These are phyloP conservation scores for Rhododendron ferrugineum DNA, from an alignment of 148 eudicot species.

Conservation along the genomic window DNA sequence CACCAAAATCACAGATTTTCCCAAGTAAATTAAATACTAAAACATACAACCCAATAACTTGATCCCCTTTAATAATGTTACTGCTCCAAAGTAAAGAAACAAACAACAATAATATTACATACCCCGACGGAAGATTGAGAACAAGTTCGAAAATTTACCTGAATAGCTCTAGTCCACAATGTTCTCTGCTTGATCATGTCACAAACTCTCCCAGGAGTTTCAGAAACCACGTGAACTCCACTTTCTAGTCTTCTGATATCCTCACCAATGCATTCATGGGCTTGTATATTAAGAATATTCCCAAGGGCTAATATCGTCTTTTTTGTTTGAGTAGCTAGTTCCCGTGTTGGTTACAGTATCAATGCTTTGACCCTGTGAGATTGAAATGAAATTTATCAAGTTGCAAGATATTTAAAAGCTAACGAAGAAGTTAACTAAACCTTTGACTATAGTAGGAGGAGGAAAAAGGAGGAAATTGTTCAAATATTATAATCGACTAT, in stretches of 20 bases:
- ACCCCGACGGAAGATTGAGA: too few species aligned
- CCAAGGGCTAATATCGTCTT: conserved; percentile 31
- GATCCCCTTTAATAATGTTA: too few species aligned
- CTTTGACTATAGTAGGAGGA: background rate
- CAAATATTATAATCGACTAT: background rate
- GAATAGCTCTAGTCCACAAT: conserved; percentile 61
- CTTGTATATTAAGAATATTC: too few species aligned
- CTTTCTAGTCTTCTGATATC: conserved; percentile 80
- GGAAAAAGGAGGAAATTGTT: background rate
- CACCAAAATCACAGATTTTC: too few species aligned
- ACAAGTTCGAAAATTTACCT: too few species aligned
- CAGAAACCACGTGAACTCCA: conserved; percentile 95
- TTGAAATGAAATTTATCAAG: background rate
- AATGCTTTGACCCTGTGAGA: conserved; percentile 76
- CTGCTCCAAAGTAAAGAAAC: too few species aligned
- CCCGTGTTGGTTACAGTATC: conserved; percentile 87
- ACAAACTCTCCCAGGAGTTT: conserved; percentile 93
- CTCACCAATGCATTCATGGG: background rate
- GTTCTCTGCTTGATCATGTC: conserved; percentile 96
- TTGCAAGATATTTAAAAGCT: background rate
- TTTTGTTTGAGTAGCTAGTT: conserved; percentile 87
- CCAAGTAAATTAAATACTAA: too few species aligned
- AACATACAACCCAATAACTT: too few species aligned
- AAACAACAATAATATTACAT: too few species aligned
- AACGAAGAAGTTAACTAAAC: background rate